Percentiles rank a stretch among this genome's conserved stretches.
Evolutionary conservation across 371 early-diverging fungal species (phyloP).

Genomic region (Umbelopsis sp.): DNA sequence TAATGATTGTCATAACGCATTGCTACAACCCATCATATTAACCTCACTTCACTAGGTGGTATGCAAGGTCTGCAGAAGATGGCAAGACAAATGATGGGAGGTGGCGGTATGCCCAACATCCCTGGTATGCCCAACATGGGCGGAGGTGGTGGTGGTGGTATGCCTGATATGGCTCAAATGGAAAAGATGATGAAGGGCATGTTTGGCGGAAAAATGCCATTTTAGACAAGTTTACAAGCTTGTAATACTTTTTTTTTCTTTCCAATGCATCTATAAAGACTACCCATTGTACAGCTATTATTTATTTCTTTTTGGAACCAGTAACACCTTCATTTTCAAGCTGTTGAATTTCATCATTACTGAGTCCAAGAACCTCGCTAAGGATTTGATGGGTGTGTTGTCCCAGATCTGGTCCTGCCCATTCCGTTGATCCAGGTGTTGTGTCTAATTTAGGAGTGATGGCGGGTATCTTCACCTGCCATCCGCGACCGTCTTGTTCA

Average conservation of each 20-base stretch:
- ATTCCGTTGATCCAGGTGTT: constrained; percentile 57
- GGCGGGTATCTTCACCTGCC: constrained; percentile 51
- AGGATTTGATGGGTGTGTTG: constrained; percentile 51
- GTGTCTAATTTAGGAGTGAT: constrained; percentile 47
- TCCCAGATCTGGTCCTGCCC: constrained; percentile 62
- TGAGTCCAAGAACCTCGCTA: constrained; percentile 32
- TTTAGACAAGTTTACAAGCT: constrained; percentile 7
- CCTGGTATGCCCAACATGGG: constrained; percentile 50
- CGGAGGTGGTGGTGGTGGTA: constrained; percentile 48
- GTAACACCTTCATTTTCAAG: constrained; percentile 36
- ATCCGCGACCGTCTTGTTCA: constrained; percentile 43
- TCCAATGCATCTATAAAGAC: constrained; percentile 11
- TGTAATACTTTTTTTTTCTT: constrained; percentile 6
- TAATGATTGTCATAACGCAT: neutral
- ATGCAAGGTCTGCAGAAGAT: constrained; percentile 83
- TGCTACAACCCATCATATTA: constrained; percentile 35
- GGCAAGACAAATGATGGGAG: constrained; percentile 79
- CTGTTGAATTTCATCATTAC: constrained; percentile 28
- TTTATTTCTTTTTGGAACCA: constrained; percentile 13
- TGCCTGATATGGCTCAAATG: constrained; percentile 71
- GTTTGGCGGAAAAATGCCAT: constrained; percentile 19
- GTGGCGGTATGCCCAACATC: constrained; percentile 43
- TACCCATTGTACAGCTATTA: neutral
- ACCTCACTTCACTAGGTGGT: constrained; percentile 31
- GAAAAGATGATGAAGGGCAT: constrained; percentile 71